Evolutionary conservation across 805 yeast species (phyloP).

Genomic region (Kuraishia borneana): DNA sequence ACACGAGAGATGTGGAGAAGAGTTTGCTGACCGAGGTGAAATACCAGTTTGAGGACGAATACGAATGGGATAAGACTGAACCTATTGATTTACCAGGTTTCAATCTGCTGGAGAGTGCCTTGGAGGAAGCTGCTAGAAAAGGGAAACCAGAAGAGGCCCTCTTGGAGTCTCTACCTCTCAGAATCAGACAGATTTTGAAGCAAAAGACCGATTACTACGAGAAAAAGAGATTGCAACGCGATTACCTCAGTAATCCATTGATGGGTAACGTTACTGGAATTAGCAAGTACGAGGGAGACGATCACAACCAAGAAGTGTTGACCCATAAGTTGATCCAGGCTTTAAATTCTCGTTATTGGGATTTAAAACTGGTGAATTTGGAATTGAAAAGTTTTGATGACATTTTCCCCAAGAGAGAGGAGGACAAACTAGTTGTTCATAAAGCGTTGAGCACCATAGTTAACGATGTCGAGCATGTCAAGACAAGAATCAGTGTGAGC

Average conservation of each 20-base stretch:
- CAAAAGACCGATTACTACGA: slow-evolving; percentile 35
- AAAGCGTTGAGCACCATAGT: slow-evolving; percentile 33
- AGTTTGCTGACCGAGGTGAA: slow-evolving; percentile 67
- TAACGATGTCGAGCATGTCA: slow-evolving; percentile 30
- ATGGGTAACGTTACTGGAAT: slow-evolving; percentile 26
- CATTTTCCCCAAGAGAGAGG: slow-evolving; percentile 25
- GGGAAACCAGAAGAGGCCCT: neutral
- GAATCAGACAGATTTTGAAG: slow-evolving; percentile 2
- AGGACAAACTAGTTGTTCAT: slow-evolving; percentile 29
- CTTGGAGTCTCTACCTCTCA: neutral
- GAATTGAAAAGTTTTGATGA: slow-evolving; percentile 37
- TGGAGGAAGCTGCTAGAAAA: neutral
- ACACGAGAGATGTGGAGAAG: slow-evolving; percentile 68
- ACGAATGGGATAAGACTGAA: slow-evolving; percentile 21
- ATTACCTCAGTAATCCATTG: slow-evolving; percentile 61
- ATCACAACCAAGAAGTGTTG: slow-evolving; percentile 24
- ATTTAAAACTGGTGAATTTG: slow-evolving; percentile 27
- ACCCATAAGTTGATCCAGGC: slow-evolving; percentile 51
- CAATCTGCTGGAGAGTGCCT: slow-evolving; percentile 2
- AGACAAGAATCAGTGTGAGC: slow-evolving; percentile 19
- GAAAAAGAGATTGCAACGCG: slow-evolving; percentile 49
- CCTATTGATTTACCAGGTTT: slow-evolving; percentile 4
- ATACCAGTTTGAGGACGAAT: slow-evolving; percentile 44
- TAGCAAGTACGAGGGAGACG: slow-evolving; percentile 5
- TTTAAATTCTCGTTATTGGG: slow-evolving; percentile 34